Conservation (phyloP, 2,329 filamentous ascomycete genomes). For the Microsporum ferrugineum region DNA sequence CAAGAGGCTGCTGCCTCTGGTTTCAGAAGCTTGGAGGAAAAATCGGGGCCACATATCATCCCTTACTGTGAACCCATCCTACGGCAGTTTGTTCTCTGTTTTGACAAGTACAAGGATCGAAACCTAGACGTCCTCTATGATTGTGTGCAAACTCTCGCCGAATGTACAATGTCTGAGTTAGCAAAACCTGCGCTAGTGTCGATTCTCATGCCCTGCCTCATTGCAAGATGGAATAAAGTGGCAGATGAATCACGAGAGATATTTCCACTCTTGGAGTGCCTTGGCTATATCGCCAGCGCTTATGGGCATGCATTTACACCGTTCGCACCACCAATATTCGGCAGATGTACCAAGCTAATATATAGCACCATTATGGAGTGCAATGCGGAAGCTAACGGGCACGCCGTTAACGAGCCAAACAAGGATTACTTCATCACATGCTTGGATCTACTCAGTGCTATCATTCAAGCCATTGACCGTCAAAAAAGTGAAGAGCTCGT, state of each 20-base stretch:
- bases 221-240: slow-evolving; percentile 76
- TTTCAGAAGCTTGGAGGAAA: slow-evolving; percentile 92
- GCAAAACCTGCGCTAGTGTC: slow-evolving; percentile 70
- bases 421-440: slow-evolving; percentile 97
- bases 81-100: slow-evolving; percentile 83
- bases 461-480: slow-evolving; percentile 76
- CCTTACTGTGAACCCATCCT: slow-evolving; percentile 86
- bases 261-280: slow-evolving; percentile 88
- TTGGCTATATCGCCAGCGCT: slow-evolving; percentile 85
- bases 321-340: slow-evolving; percentile 77
- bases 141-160: slow-evolving; percentile 91
- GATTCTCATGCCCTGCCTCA: slow-evolving; percentile 83
- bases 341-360: slow-evolving; percentile 79
- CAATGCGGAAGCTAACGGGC: slow-evolving; percentile 56
- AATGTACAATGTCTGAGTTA: slow-evolving; percentile 72
- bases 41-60: slow-evolving; percentile 66
- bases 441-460: slow-evolving; percentile 80
- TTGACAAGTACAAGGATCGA: slow-evolving; percentile 90
- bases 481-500: slow-evolving; percentile 67
- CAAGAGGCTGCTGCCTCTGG: slow-evolving; percentile 93
- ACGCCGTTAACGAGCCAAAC: slow-evolving; percentile 64
- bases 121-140: slow-evolving; percentile 99
- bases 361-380: slow-evolving; percentile 80
- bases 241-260: slow-evolving; percentile 82
- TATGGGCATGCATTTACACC: slow-evolving; percentile 71